phyloP scores from a whole-genome alignment of 345 rosid genomes.

The Lagerstroemia speciosa region DNA sequence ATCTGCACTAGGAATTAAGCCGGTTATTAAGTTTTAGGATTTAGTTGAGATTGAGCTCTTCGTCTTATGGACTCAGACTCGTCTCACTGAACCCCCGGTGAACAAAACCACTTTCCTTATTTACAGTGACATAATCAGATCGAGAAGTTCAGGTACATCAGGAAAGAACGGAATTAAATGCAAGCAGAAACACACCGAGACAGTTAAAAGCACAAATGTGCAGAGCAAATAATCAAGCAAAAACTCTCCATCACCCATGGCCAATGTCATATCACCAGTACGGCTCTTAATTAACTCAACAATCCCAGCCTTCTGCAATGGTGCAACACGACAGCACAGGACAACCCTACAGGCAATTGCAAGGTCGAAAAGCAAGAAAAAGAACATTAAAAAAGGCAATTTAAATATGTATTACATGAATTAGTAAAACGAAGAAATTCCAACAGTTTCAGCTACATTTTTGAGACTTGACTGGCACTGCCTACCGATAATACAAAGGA shows the following conservation, averaged over 20 bases:
- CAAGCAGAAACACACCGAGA: conserved; percentile 1
- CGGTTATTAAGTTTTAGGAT: neutral
- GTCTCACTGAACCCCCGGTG: neutral
- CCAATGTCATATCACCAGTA: conserved; percentile 79
- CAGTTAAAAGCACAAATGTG: neutral
- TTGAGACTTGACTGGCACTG: neutral
- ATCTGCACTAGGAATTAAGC: neutral
- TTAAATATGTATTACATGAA: conserved; percentile 1
- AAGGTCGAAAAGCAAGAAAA: conserved; percentile 48
- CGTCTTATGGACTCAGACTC: neutral
- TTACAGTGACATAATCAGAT: neutral
- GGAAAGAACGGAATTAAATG: neutral
- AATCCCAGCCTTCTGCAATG: conserved; percentile 78
- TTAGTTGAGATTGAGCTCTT: neutral
- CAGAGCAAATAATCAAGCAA: neutral
- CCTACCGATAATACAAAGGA: neutral
- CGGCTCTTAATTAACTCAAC: conserved; percentile 70
- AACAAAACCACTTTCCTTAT: neutral
- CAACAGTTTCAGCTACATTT: neutral
- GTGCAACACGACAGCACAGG: conserved; percentile 82
- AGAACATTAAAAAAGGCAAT: conserved; percentile 7
- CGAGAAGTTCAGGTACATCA: neutral
- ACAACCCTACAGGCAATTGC: conserved; percentile 69
- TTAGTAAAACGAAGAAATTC: conserved; percentile 1
- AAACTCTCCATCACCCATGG: conserved; percentile 77